Evolutionary conservation across 1,139 yeast genomes (phyloP), one percentile per base, ranked within the genome.

Genomic region (Lodderomyces pseudojiufengensis): DNA sequence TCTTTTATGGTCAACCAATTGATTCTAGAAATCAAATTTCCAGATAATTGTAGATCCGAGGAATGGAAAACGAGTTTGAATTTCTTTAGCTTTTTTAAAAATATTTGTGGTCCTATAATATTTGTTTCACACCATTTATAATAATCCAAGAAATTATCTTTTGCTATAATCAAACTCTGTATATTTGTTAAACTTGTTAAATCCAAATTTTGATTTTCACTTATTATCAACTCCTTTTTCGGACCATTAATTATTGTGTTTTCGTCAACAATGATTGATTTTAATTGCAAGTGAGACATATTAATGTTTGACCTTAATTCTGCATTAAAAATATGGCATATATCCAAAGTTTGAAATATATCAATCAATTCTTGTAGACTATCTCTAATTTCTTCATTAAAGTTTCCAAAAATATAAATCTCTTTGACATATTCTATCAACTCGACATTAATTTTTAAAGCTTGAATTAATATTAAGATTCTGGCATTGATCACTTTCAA

Each of bases 401-500:
- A 32, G 6, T 36, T 31, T 1, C 55, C 61, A 36, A 50, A 38
- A 2, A 64, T 44, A 25, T 44, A 42, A 3, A 69, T 36, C 26
- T 51, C 52, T 23, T 52, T 44, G 2, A 66, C 47, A 39, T 51
- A 51, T 5, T 39, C 39, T 1, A 46, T 43, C 34, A 68, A 52
- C 11, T 43, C 47, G 0, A 57, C 52, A 40, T 68, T 68, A 13
- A 66, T 42, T 8, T 31, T 32, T 13, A 68, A 38, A 1, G 71
- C 51, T 27, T 46, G 47, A 16, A 48, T 47, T 31, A 69, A 47
- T 0, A 59, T 53, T 29, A 46, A 36, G 21, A 68, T 37, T 33
- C 67, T 50, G 3, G 65, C 68, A 27, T 45, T 45, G 14, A 68
- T 52, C 51, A 68, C 45, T 31, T 50, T 51, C 18, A 41, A 33